phyloP scores from a whole-genome alignment of 2,329 filamentous ascomycete genomes.

The Coniochaeta hoffmannii region DNA sequence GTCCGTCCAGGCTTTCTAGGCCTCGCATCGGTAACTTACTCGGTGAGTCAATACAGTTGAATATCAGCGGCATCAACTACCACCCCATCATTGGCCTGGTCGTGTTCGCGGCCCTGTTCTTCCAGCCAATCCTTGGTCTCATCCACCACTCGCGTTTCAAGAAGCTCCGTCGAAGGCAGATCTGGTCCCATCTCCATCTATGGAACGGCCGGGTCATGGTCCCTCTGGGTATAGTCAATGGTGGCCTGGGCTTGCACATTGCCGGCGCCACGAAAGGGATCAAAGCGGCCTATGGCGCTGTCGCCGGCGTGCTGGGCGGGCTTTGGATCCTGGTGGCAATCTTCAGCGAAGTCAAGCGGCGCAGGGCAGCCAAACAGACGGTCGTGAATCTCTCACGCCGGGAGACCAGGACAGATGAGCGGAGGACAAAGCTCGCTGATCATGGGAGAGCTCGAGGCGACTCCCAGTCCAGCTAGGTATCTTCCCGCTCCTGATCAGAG shows the following conservation, averaged over 20 bases:
- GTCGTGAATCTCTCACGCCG: background rate
- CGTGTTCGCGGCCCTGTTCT: constrained; percentile 27
- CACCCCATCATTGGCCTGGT: constrained; percentile 41
- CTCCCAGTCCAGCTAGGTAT: background rate
- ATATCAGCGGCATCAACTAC: constrained; percentile 23
- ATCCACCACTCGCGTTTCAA: constrained; percentile 35
- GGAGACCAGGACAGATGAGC: constrained; percentile 5
- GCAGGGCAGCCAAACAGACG: constrained; percentile 5
- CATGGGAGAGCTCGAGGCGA: background rate
- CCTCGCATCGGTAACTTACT: background rate
- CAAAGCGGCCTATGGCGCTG: constrained; percentile 29
- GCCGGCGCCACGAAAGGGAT: constrained; percentile 18
- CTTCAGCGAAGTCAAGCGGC: constrained; percentile 20
- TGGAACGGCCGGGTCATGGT: constrained; percentile 32
- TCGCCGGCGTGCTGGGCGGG: constrained; percentile 28
- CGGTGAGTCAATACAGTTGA: constrained; percentile 17
- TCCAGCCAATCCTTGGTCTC: constrained; percentile 34
- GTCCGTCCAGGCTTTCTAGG: background rate
- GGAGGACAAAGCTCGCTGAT: background rate
- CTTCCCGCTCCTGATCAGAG: no score
- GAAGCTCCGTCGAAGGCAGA: constrained; percentile 25
- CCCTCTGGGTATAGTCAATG: constrained; percentile 35
- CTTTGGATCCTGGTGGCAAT: constrained; percentile 29
- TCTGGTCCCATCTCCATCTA: constrained; percentile 35
- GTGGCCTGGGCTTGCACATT: constrained; percentile 33